These are phyloP conservation scores for Colletotrichum orbiculare DNA, from an alignment of 2,329 filamentous ascomycete genomes.

Conservation along the genomic window DNA sequence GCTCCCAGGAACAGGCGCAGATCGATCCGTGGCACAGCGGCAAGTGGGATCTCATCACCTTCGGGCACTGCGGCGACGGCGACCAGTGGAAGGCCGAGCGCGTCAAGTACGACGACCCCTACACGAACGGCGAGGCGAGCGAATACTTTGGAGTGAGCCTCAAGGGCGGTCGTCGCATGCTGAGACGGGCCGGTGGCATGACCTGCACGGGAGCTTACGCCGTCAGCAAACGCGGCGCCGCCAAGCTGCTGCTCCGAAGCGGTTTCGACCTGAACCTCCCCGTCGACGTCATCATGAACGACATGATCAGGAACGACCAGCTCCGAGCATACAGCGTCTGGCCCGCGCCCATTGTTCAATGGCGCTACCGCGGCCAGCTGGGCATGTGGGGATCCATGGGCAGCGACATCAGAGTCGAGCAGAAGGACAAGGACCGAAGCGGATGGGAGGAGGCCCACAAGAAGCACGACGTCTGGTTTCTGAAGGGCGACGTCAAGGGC, in stretches of 20 bases:
- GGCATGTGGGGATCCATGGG: slow-evolving; percentile 40
- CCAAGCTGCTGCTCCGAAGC: slow-evolving; percentile 41
- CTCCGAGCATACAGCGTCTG: slow-evolving; percentile 40
- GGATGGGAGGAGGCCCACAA: slow-evolving; percentile 23
- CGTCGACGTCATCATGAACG: slow-evolving; percentile 42
- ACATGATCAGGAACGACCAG: slow-evolving; percentile 38
- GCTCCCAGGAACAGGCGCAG: neutral
- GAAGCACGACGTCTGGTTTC: slow-evolving; percentile 16
- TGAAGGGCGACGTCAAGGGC: slow-evolving; percentile 17
- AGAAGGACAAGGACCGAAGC: slow-evolving; percentile 30
- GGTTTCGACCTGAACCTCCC: slow-evolving; percentile 41
- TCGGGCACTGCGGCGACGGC: slow-evolving; percentile 42
- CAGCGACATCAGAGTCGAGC: slow-evolving; percentile 40
- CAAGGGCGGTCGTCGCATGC: slow-evolving; percentile 39
- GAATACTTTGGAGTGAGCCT: slow-evolving; percentile 38
- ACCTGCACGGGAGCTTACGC: slow-evolving; percentile 44
- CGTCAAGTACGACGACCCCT: slow-evolving; percentile 18
- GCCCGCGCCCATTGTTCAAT: slow-evolving; percentile 43
- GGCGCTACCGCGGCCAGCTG: slow-evolving; percentile 39
- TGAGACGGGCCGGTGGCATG: slow-evolving; percentile 39
- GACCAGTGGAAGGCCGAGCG: slow-evolving; percentile 19
- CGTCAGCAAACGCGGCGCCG: slow-evolving; percentile 42
- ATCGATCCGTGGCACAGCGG: slow-evolving; percentile 40
- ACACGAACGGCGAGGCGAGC: slow-evolving; percentile 11
- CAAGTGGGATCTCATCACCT: slow-evolving; percentile 40